Evolutionary conservation across 164 flowering plant species (phyloP).

Genomic region (Macadamia tetraphylla): DNA sequence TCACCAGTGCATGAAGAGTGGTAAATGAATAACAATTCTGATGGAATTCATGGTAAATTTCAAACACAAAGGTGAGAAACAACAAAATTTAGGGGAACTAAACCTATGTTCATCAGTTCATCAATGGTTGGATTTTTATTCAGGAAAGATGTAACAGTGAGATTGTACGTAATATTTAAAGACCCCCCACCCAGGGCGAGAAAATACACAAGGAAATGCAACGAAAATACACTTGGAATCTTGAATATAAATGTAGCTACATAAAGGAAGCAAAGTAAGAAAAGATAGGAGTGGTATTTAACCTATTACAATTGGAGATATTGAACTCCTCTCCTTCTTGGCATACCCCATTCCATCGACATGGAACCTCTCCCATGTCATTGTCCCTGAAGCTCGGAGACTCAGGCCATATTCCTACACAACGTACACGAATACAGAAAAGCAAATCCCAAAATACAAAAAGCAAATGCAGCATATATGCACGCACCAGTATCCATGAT

Average conservation of each 20-base stretch:
- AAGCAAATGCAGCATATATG: background rate
- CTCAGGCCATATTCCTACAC: conserved; percentile 52
- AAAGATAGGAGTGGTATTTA: background rate
- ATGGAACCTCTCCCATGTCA: conserved; percentile 32
- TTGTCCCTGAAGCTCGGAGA: conserved; percentile 40
- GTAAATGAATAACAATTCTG: too few species aligned
- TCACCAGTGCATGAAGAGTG: too few species aligned
- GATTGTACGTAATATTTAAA: background rate
- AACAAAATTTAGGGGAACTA: too few species aligned
- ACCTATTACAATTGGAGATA: conserved; percentile 43
- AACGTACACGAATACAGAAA: conserved; percentile 4
- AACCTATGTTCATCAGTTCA: too few species aligned
- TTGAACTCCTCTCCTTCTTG: conserved; percentile 39
- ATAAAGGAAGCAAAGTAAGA: background rate
- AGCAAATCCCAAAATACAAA: background rate
- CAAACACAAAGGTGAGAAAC: too few species aligned
- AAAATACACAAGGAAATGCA: background rate
- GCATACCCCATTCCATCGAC: conserved; percentile 41
- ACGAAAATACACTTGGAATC: too few species aligned
- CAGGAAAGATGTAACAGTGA: background rate
- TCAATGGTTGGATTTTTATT: too few species aligned
- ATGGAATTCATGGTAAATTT: too few species aligned
- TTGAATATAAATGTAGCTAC: background rate
- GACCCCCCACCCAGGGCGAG: background rate
- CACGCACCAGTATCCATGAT: conserved; percentile 41